Base-by-base conservation (phyloP, 2,329 filamentous ascomycete species). In the Piedraia hortae region DNA sequence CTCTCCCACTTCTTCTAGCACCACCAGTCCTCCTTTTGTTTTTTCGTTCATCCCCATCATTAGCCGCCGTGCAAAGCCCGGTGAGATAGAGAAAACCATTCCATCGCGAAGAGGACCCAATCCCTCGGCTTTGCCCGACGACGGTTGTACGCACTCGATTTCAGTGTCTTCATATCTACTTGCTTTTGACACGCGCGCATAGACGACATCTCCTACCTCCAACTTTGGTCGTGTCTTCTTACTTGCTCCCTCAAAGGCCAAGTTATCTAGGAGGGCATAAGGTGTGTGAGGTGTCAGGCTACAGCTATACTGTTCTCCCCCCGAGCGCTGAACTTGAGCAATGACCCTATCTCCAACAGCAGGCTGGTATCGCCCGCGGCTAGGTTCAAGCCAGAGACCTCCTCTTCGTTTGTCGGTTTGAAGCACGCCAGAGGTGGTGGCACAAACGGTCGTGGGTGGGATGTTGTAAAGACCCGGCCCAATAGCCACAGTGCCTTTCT, bases 241-340 rank as follows among this genome's bases (percentile, higher is more conserved):
- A 19, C 71, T 77, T 10, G 78, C 85, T 30, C 67, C 66, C 46
- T 93, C 82, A 43, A 97, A 97, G n/a, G 78, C 64, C 10, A 93
- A 58, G 33, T 89, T 73, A 0, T 74, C 77, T 1, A 93, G 63
- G 10, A 73, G 53, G 1, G 73, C 77, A 28, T 49, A 46, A 1
- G 56, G 48, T 4, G 57, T 59, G 36, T 64, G 51, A 5, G 59
- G 56, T 13, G 74, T 70, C 23, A 93, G 56, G 33, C 59, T 56
- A 43, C 78, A 78, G 45, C 72, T 67, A 55, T 74, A 91, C 41
- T 62, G 59, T 35, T 93, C 85, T 26, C 57, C 54, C 22, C 65
- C 59, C 24, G 65, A 68, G 43, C 69, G 72, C 38, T 73, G 63
- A 34, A 93, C 57, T 31, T 74, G 78, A 27, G 75, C 80, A 39